These are phyloP conservation scores for Waltergamsia citrina DNA, from an alignment of 2,329 filamentous ascomycete species.

Conservation along the genomic window DNA sequence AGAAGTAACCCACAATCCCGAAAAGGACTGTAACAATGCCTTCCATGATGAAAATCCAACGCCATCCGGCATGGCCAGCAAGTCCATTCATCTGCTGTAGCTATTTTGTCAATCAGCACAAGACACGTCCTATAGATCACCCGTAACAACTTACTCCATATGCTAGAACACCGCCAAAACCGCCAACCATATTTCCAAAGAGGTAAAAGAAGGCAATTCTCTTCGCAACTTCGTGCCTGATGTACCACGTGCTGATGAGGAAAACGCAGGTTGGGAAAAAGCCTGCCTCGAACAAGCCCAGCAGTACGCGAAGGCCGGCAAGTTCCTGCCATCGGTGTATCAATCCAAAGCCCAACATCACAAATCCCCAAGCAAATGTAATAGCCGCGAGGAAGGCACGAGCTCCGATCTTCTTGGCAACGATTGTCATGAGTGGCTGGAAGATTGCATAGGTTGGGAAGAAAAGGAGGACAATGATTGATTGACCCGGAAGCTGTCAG, in stretches of 20 bases:
- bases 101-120: too few relatives aligned
- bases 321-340: background rate
- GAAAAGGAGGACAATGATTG: slow-evolving; percentile 10
- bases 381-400: slow-evolving; percentile 11
- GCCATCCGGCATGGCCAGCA: slow-evolving; percentile 31
- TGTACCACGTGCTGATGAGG: slow-evolving; percentile 55
- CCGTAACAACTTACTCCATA: slow-evolving; percentile 13
- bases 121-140: too few relatives aligned
- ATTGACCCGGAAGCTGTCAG: too few relatives aligned
- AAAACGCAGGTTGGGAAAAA: slow-evolving; percentile 6
- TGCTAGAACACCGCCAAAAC: slow-evolving; percentile 12
- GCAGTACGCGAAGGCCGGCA: slow-evolving; percentile 7
- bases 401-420: slow-evolving; percentile 11
- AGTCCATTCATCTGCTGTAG: slow-evolving; percentile 32
- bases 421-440: slow-evolving; percentile 11
- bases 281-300: slow-evolving; percentile 11
- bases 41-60: slow-evolving; percentile 33
- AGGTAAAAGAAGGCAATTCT: slow-evolving; percentile 26
- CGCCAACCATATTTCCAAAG: slow-evolving; percentile 13
- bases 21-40: slow-evolving; percentile 6
- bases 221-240: slow-evolving; percentile 54
- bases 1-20: slow-evolving; percentile 7
- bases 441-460: slow-evolving; percentile 13
- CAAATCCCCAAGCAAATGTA: slow-evolving; percentile 10
- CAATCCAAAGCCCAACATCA: slow-evolving; percentile 7